phyloP scores from a whole-genome alignment of 495 filamentous ascomycete genomes.

The Collariella sp. region DNA sequence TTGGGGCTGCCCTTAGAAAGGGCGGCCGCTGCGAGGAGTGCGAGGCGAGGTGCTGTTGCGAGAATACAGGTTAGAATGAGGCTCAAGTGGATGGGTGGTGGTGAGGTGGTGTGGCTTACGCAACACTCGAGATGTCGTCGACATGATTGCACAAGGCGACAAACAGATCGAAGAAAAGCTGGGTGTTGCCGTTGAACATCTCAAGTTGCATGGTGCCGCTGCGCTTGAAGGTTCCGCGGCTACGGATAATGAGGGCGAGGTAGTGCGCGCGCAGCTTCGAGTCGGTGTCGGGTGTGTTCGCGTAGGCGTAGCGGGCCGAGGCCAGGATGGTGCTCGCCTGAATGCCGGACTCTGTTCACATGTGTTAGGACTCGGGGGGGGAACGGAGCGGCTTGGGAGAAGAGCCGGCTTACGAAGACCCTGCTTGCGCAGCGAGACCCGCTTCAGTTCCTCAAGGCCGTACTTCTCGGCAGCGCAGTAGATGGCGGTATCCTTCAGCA shows the following conservation, averaged over 20 bases:
- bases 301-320: conserved; percentile 79
- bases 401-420: conserved; percentile 48
- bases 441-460: conserved; percentile 71
- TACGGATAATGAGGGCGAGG: conserved; percentile 81
- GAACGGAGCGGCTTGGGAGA: neutral
- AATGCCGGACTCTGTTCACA: conserved; percentile 57
- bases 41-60: conserved; percentile 32
- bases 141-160: conserved; percentile 91
- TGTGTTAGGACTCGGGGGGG: neutral
- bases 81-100: neutral
- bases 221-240: conserved; percentile 75
- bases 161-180: conserved; percentile 88
- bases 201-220: conserved; percentile 96
- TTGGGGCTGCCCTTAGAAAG: conserved; percentile 18
- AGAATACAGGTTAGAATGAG: neutral
- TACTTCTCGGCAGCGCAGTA: conserved; percentile 85
- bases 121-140: conserved; percentile 46
- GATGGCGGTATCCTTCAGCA: conserved; percentile 82
- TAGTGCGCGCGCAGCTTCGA: conserved; percentile 86
- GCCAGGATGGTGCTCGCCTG: conserved; percentile 75
- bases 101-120: conserved; percentile 29
- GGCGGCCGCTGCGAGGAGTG: conserved; percentile 36
- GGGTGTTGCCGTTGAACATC: conserved; percentile 74
- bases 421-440: conserved; percentile 76
- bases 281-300: conserved; percentile 79